Evolutionary conservation across 148 eudicot genomes (phyloP).

Genomic region (Amaranthus hypochondriacus): DNA sequence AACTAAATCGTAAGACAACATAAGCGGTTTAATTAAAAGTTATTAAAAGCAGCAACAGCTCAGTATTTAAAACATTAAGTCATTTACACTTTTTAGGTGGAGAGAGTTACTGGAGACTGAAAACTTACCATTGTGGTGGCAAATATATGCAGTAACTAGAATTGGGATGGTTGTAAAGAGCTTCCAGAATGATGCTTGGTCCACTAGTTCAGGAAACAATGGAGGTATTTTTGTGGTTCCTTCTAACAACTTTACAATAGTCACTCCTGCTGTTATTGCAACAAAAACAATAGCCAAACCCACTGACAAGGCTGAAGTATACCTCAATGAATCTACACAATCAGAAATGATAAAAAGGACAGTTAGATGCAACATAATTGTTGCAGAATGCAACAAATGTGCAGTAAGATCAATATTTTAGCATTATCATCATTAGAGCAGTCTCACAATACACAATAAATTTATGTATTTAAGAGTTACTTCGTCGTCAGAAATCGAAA

Average conservation of each 20-base stretch:
- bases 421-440: neutral
- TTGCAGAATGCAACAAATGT: constrained; percentile 8
- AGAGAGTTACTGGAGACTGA: neutral
- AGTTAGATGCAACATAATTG: constrained; percentile 1
- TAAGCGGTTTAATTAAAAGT: neutral
- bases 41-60: neutral
- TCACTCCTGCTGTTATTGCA: constrained; percentile 67
- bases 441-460: neutral
- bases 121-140: constrained; percentile 74
- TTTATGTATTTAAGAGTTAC: no score
- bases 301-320: constrained; percentile 82
- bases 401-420: neutral
- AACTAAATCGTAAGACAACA: neutral
- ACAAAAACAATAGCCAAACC: constrained; percentile 80
- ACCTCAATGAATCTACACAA: constrained; percentile 68
- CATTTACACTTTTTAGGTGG: neutral
- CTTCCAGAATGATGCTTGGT: constrained; percentile 80
- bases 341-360: neutral
- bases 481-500: neutral
- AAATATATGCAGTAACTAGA: constrained; percentile 81
- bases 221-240: constrained; percentile 65
- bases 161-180: constrained; percentile 75
- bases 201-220: constrained; percentile 59
- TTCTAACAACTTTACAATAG: constrained; percentile 47
- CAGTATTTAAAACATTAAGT: neutral